Conservation (phyloP, 768 basidiomycete genomes). For the Rhodosporidiobolus sp. region DNA sequence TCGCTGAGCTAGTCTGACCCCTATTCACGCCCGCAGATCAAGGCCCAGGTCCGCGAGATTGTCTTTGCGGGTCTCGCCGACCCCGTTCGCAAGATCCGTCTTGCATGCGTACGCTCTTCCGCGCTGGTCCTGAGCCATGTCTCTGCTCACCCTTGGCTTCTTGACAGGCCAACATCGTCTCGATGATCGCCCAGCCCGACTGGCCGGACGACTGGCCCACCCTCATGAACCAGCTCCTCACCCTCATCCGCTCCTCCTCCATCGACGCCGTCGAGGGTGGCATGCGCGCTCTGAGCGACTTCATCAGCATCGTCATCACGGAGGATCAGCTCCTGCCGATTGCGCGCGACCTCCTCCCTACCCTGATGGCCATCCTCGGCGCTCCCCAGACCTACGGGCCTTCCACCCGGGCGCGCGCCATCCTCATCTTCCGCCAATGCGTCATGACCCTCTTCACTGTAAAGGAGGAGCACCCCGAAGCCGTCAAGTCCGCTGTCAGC, state of each 20-base stretch:
- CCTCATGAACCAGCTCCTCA: slow-evolving; percentile 71
- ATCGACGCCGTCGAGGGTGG: slow-evolving; percentile 83
- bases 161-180: slow-evolving; percentile 75
- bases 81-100: slow-evolving; percentile 76
- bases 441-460: slow-evolving; percentile 88
- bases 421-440: slow-evolving; percentile 87
- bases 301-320: slow-evolving; percentile 84
- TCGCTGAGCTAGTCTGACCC: neutral
- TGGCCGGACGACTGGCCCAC: slow-evolving; percentile 97
- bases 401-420: slow-evolving; percentile 75
- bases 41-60: slow-evolving; percentile 69
- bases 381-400: slow-evolving; percentile 65
- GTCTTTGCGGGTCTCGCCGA: slow-evolving; percentile 84
- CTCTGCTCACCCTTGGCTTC: neutral
- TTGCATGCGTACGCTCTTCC: slow-evolving; percentile 62
- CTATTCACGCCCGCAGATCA: slow-evolving; percentile 57
- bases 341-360: slow-evolving; percentile 80
- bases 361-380: slow-evolving; percentile 74
- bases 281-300: slow-evolving; percentile 92
- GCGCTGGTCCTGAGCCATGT: neutral
- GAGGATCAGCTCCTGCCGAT: slow-evolving; percentile 94
- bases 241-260: slow-evolving; percentile 66
- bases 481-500: slow-evolving; percentile 75
- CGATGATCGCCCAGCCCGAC: slow-evolving; percentile 82
- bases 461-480: slow-evolving; percentile 82